Evolutionary conservation across 306 rosid species (phyloP), one percentile per base, ranked within the genome.

Genomic region (Hylodesmum podocarpum): DNA sequence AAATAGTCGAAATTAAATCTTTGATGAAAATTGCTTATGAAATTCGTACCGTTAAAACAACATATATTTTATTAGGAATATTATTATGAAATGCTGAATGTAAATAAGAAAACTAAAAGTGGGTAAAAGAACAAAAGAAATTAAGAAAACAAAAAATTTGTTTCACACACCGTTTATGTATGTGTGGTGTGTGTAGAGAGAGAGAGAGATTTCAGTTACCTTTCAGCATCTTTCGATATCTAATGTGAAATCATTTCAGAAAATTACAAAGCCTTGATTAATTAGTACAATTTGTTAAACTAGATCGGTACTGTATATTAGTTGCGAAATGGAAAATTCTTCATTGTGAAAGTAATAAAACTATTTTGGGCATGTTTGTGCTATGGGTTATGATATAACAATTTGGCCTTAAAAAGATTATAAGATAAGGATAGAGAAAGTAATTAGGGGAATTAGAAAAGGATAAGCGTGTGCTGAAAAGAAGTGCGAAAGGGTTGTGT

Each of bases 361-460:
- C 21, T 21, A 21, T 27, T 57, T 29, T 72, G 40, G 22, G 40
- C 66, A 72, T 37, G 11, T 70, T 33, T 33, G 4, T 33, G 37
- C 36, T 18, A 49, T 49, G 57, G 29, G 19, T 19, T 15, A 73
- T 11, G 28, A 29, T 67, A 6, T 31, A 28, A 14, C 28, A 39
- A 25, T 67, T 53, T 27, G 39, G 57, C 25, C 24, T 75, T 62
- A 64, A 29, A 54, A 27, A 8, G 1, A 28, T 18, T 27, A 14
- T 2, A 41, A 55, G 67, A 68, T 57, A 16, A 39, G 67, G 62
- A 55, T 31, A 29, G 70, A 55, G 28, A 78, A 8, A 39, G 16
- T 40, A 68, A 70, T 44, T 41, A 69, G 61, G 22, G 69, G 61
- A 21, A 14, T 14, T 51, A 54, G 68, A 66, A 54, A 66, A 27